Percentiles rank a stretch among this genome's conserved stretches.
Conservation (phyloP, 75 land plant species). For the Cunninghamia lanceolata region DNA sequence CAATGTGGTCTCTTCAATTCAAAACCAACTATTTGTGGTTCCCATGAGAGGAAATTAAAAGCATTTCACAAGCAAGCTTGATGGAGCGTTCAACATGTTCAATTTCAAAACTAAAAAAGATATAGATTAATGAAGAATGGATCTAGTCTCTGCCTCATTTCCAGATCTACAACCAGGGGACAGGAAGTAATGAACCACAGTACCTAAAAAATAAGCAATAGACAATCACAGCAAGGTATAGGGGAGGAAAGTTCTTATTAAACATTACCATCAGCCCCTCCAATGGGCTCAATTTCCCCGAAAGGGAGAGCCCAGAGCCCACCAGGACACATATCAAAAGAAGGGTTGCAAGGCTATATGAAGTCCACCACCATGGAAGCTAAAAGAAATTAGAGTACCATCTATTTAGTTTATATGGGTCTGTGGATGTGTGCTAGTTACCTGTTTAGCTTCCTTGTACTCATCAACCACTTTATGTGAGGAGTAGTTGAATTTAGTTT, state of each 20-base stretch:
- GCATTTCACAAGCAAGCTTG: not conserved
- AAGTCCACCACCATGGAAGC: not conserved
- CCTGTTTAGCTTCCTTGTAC: slow-evolving; percentile 81
- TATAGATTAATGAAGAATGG: too few species aligned
- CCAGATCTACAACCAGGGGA: too few species aligned
- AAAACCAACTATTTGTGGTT: not conserved
- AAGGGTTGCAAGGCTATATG: not conserved
- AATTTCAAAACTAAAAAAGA: not conserved
- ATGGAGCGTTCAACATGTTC: not conserved
- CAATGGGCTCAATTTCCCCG: too few species aligned
- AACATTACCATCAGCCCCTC: too few species aligned
- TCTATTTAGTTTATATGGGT: not conserved
- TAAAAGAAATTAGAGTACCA: not conserved
- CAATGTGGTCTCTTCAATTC: not conserved
- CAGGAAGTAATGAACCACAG: too few species aligned
- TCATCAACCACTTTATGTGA: slow-evolving; percentile 74
- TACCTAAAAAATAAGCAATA: too few species aligned
- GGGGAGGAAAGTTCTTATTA: too few species aligned
- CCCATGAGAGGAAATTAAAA: not conserved
- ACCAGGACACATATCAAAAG: not conserved
- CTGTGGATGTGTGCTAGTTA: not conserved
- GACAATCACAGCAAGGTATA: too few species aligned
- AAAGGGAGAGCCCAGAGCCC: too few species aligned
- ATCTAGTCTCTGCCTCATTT: too few species aligned
- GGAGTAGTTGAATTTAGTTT: slow-evolving; percentile 56